Evolutionary conservation across 2,329 filamentous ascomycete species (phyloP), one percentile per base, ranked within the genome.

Genomic region (Fusarium brachygibbosum): DNA sequence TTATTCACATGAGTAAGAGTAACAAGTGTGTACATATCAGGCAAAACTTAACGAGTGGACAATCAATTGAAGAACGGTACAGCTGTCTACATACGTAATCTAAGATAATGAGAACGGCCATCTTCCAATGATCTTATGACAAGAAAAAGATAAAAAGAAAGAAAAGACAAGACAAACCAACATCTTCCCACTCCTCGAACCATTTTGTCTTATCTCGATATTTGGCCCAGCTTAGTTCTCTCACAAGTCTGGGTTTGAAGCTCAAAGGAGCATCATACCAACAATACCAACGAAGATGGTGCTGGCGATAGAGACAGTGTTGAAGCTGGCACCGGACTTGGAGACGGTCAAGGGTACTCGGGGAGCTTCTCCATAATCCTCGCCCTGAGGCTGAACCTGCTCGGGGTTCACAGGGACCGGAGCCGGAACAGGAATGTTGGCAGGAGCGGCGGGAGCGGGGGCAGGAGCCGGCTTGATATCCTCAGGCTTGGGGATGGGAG

Each of bases 301-400:
- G 41, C 58, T 38, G 16, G 50, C 28, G 8, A 58, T 51, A 13
- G 73, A 69, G 55, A 62, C 55, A 37, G 49, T 49, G n/a, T 50
- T 60, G 56, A 53, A 70, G 35, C 38, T 68, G 10, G 58, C 70
- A 11, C 46, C 68, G n/a, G 71, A 67, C 21, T 66, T 63, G 34
- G 70, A 57, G 17, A 75, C 72, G 17, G 55, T 63, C 28, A 59
- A 10, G 10, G 73, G 73, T 21, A 51, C 40, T 21, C 37, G 34
- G 10, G 62, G 61, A 42, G 52, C 46, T 13, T 55, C 53, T 12
- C 29, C 46, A 12, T 19, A 25, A 8, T 17, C 21, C 37, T 50
- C 38, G 12, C 31, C 34, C 28, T 54, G 29, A 5, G 58, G 60
- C 37, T 41, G 49, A 25, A 45, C 37, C 23, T 58, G 52, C 25